A percentile compares a stretch with the other conserved stretches of the same genome.
phyloP scores from a whole-genome alignment of 345 rosid species.

The Melaleuca alternifolia region DNA sequence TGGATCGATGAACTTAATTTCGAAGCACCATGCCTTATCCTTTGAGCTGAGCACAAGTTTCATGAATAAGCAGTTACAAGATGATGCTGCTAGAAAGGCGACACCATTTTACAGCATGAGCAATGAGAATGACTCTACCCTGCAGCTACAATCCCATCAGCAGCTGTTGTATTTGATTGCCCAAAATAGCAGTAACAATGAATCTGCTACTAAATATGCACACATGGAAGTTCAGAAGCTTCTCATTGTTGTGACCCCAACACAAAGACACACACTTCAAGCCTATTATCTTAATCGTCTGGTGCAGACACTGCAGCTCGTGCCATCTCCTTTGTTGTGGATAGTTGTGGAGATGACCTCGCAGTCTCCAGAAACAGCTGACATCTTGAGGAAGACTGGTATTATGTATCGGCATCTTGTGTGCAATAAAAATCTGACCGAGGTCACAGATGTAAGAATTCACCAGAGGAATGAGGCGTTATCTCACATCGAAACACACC shows the following conservation, averaged over 20 bases:
- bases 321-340: conserved; percentile 57
- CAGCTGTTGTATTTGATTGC: background rate
- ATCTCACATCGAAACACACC: conserved; percentile 54
- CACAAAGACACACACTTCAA: conserved; percentile 25
- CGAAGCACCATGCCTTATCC: conserved; percentile 25
- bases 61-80: conserved; percentile 2
- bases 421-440: conserved; percentile 39
- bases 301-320: conserved; percentile 34
- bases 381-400: conserved; percentile 40
- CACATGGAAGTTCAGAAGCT: conserved; percentile 17
- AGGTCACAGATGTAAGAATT: conserved; percentile 21
- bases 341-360: conserved; percentile 51
- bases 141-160: background rate
- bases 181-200: background rate
- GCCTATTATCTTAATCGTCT: conserved; percentile 41
- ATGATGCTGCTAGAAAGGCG: background rate
- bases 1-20: conserved; percentile 10
- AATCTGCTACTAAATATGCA: conserved; percentile 8
- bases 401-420: conserved; percentile 53
- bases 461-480: conserved; percentile 57
- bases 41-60: conserved; percentile 22
- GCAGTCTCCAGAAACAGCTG: conserved; percentile 47
- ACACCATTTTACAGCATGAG: background rate
- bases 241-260: conserved; percentile 51
- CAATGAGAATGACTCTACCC: background rate